Percentiles rank a stretch among this genome's conserved stretches.
Evolutionary conservation across 805 yeast species (phyloP).

Genomic region (Saccharomycopsis sp.): DNA sequence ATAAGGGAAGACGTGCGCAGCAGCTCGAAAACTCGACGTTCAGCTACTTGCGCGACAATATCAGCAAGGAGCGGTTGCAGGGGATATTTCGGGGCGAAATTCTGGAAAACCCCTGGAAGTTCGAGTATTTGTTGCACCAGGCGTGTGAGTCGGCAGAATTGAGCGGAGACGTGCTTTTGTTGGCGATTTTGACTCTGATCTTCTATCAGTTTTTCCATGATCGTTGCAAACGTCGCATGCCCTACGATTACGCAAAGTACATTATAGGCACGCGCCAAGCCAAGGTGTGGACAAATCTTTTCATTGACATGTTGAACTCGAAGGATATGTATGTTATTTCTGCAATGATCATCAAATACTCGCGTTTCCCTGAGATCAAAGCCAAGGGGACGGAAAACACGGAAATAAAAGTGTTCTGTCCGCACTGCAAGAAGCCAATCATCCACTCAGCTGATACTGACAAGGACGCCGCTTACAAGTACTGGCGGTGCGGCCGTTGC

Average conservation of each 20-base stretch:
- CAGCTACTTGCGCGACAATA: not conserved
- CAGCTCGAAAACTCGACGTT: not conserved
- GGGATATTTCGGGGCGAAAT: not conserved
- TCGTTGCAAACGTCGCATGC: conserved; percentile 21
- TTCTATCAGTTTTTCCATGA: conserved; percentile 36
- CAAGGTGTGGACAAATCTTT: conserved; percentile 50
- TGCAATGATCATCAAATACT: conserved; percentile 44
- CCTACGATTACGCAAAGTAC: conserved; percentile 18
- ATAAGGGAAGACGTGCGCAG: conserved; percentile 3
- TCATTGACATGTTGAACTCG: conserved; percentile 47
- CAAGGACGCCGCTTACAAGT: conserved; percentile 45
- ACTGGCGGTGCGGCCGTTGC: conserved; percentile 83
- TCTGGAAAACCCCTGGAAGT: conserved; percentile 46
- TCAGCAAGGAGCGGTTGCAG: conserved; percentile 18
- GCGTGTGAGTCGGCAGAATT: conserved; percentile 47
- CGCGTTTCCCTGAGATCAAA: conserved; percentile 28
- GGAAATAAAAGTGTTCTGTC: conserved; percentile 49
- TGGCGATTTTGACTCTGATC: conserved; percentile 49
- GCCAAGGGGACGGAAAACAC: conserved; percentile 27
- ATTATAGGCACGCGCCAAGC: conserved; percentile 25
- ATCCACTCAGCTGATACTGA: conserved; percentile 37
- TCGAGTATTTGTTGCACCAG: conserved; percentile 41
- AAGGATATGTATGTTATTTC: conserved; percentile 49
- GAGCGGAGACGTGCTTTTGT: conserved; percentile 61
- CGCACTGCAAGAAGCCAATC: conserved; percentile 51